Conservation (phyloP, 2,329 filamentous ascomycete species). For the Aspergillus puulaauensis region DNA sequence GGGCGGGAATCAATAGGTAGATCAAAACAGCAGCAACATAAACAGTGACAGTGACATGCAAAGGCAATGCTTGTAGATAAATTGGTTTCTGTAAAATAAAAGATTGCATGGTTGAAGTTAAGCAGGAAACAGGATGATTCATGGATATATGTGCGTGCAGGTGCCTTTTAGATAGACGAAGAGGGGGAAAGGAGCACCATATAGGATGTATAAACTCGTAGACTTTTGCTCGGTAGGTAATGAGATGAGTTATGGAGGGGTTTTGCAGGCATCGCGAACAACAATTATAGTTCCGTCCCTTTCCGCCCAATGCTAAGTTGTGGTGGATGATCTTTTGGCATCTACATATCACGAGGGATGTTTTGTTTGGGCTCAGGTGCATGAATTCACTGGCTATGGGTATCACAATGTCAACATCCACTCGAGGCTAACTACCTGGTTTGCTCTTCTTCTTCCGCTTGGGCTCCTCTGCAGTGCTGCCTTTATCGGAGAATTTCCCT, state of each 20-base stretch:
- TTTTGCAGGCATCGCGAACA: background rate
- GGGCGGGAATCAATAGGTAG: too few relatives aligned
- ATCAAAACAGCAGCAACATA: too few relatives aligned
- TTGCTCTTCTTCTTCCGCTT: constrained; percentile 40
- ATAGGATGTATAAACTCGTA: too few relatives aligned
- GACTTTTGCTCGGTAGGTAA: background rate
- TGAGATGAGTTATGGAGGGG: background rate
- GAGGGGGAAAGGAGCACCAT: too few relatives aligned
- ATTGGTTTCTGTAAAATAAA: too few relatives aligned
- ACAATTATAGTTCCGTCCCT: background rate
- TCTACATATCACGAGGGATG: background rate
- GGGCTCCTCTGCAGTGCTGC: constrained; percentile 32
- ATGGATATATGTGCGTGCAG: too few relatives aligned
- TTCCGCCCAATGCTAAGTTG: background rate
- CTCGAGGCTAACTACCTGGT: constrained; percentile 20
- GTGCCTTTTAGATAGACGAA: too few relatives aligned
- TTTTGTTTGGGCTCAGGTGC: background rate
- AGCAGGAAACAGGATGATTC: too few relatives aligned
- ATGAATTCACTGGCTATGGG: constrained; percentile 2
- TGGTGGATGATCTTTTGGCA: background rate
- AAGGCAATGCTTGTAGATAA: too few relatives aligned
- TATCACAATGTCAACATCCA: background rate
- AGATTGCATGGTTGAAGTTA: too few relatives aligned
- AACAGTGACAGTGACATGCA: too few relatives aligned
- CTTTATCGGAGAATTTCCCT: constrained; percentile 30